Base-by-base conservation (phyloP, 2,329 filamentous ascomycete species). In the Chaetoscypha palmicola region DNA sequence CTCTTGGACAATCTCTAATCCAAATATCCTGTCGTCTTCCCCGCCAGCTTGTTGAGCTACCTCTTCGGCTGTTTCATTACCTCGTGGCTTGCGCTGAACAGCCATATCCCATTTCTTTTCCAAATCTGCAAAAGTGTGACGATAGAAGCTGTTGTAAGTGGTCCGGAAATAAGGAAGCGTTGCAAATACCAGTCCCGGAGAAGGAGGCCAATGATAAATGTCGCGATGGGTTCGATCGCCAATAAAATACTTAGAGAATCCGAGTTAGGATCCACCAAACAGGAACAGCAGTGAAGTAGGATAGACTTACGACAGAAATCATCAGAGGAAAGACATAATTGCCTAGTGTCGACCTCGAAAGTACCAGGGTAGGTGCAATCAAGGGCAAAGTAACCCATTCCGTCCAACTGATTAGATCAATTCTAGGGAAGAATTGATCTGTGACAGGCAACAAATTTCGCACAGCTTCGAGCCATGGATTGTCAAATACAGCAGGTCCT, bases 291-390 rank as follows among this genome's bases (percentile, higher is more conserved):
- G 17, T 33, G 33, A 17, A 17, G n/a, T n/a, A n/a, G n/a, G n/a
- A 26, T 3, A 26, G 12, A 47, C 58, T 49, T 56, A 62, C 60
- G 30, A 53, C 44, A 23, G 66, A 59, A 21, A 66, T 58, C 5
- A 65, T 46, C 12, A 66, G 38, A 2, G 63, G 47, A 43, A 60
- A 61, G 3, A 51, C 41, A 32, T 48, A 48, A 38, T 87, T 82
- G 22, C 77, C 75, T 37, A 82, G 68, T 2, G 69, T 72, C 20
- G 81, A 79, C 24, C 84, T 71, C 16, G 81, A 81, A n/a, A 83
- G 70, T 9, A 88, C 70, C 7, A 90, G 69, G 2, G 78, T 71
- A 9, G 83, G 70, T 0, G 79, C 82, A 46, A 90, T 83, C 5
- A 86, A 66, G 1, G 82, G 79, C 3, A 87, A 62, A 2, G 80